phyloP scores from a whole-genome alignment of 768 basidiomycete genomes.

The Holtermanniella nyarrowii region DNA sequence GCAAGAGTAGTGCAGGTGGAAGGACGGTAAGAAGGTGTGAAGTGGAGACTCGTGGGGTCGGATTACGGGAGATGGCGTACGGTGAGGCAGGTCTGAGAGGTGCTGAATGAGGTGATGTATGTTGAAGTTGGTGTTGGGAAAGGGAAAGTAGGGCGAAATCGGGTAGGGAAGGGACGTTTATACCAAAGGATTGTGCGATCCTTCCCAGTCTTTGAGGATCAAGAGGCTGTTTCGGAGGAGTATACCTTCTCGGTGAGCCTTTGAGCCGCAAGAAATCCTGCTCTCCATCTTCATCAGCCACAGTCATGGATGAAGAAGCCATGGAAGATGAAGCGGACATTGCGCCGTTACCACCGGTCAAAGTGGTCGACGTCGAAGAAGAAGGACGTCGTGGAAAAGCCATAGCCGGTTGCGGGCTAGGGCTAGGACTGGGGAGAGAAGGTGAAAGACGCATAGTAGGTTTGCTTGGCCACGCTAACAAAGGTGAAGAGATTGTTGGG shows the following conservation, averaged over 20 bases:
- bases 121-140: too few species aligned
- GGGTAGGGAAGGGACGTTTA: conserved; percentile 27
- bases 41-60: too few species aligned
- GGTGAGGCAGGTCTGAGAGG: too few species aligned
- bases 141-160: too few species aligned
- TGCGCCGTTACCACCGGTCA: not conserved
- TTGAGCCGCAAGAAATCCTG: not conserved
- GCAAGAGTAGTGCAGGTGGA: conserved; percentile 22
- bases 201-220: conserved; percentile 26
- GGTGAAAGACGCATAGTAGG: conserved; percentile 17
- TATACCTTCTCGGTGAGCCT: conserved; percentile 9
- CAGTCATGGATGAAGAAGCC: not conserved
- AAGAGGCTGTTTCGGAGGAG: conserved; percentile 25
- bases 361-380: not conserved
- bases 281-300: not conserved
- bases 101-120: too few species aligned
- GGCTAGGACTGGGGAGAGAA: conserved; percentile 5
- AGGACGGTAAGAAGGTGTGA: conserved; percentile 25
- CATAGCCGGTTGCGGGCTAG: conserved; percentile 1
- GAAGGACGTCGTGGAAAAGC: not conserved
- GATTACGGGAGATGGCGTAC: too few species aligned
- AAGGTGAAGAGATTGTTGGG: conserved; percentile 24
- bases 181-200: conserved; percentile 35
- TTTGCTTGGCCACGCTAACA: conserved; percentile 26
- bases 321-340: not conserved